Base-by-base conservation (phyloP, 306 rosid genomes). In the Fagus sylvatica region DNA sequence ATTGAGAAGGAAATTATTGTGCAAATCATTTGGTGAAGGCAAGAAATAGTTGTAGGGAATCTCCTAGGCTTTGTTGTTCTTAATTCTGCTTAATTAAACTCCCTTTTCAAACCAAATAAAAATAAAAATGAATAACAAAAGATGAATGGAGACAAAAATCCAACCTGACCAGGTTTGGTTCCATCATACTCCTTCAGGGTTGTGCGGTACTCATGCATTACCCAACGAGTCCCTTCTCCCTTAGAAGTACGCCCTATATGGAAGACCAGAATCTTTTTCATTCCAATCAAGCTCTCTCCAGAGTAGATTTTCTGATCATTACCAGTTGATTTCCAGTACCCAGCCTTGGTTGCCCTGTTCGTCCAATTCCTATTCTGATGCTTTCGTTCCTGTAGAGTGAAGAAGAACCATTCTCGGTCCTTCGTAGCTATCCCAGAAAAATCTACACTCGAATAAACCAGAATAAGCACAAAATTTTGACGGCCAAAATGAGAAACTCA, bases 321-420 rank as follows among this genome's bases (percentile, higher is more conserved):
- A 2, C 97, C 99, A 0, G 96, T 93, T 10, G 97, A 98, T 80
- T 95, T 95, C 99, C 99, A 95, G 54, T 91, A 93, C 55, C 99
- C 99, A 17, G 80, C 84, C 53, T 0, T 70, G 2, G 99, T 95
- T 46, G 97, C 97, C 80, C 99, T 80, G 85, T 87, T 95, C 84
- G 88, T 85, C 73, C 99, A 71, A 79, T 91, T 83, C 19, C 99
- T 97, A 56, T 92, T 95, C 15, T 91, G 79, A 78, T 92, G 97
- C 87, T 46, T 12, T 13, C 0, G 51, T 12, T 13, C 15, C 0
- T 88, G 96, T 0, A 97, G 98, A 78, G 98, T 91, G 84, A 95
- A 95, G 89, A 95, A 95, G 87, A 95, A 93, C 99, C 99, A 95
- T 80, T 95, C 97, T 1, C 85, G 96, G 84, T 95, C 99, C 84